Conservation (phyloP, 164 flowering plant genomes). For the Hamamelis virginiana region DNA sequence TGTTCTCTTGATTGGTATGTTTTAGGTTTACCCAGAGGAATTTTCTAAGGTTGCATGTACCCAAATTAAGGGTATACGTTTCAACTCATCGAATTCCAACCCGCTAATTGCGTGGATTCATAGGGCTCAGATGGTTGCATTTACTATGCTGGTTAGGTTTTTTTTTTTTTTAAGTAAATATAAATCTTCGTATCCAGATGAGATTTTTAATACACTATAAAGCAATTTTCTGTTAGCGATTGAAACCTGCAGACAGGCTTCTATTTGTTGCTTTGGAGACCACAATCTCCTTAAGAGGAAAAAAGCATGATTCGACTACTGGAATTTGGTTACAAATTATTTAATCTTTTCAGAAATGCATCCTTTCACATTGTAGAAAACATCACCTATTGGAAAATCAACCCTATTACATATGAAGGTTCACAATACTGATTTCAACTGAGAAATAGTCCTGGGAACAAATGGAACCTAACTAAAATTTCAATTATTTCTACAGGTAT, state of each 20-base stretch:
- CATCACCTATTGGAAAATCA: no score
- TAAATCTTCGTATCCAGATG: background rate
- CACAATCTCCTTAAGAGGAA: no score
- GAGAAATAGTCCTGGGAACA: background rate
- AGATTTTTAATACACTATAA: no score
- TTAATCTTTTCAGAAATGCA: no score
- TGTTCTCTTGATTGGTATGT: conserved; percentile 6
- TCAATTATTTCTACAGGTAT: background rate
- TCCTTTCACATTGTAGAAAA: no score
- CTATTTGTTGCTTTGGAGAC: no score
- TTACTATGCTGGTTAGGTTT: conserved; percentile 62
- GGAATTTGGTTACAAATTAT: no score
- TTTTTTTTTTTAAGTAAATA: no score
- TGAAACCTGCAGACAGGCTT: no score
- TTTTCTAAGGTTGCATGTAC: conserved; percentile 55
- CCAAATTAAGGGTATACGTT: conserved; percentile 65
- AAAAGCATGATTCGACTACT: no score
- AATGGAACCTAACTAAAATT: background rate
- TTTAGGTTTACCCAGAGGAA: conserved; percentile 68
- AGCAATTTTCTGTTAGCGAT: no score
- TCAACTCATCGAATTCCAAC: conserved; percentile 67
- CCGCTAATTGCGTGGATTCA: conserved; percentile 66
- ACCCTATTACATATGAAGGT: background rate
- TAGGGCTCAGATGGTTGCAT: conserved; percentile 81
- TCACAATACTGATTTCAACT: background rate